These are phyloP conservation scores for Cercis canadensis DNA, from an alignment of 306 rosid genomes.

Conservation along the genomic window DNA sequence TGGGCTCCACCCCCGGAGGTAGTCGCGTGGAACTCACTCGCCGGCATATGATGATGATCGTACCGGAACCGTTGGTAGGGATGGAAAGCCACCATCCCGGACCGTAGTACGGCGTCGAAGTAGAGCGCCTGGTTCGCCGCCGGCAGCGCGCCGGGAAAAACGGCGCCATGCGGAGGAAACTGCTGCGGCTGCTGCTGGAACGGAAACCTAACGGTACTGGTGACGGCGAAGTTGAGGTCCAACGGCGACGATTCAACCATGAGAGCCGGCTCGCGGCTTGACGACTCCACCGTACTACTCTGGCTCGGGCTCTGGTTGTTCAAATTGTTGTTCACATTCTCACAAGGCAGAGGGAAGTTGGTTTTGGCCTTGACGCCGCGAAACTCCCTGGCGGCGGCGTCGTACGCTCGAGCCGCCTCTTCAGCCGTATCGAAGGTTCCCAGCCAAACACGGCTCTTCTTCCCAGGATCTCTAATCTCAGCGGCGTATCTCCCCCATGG, in stretches of 20 bases:
- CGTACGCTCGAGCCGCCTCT: constrained; percentile 95
- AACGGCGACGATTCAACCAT: constrained; percentile 72
- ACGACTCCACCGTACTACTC: constrained; percentile 95
- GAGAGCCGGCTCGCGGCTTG: constrained; percentile 65
- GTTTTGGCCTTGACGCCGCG: constrained; percentile 97
- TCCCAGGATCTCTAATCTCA: constrained; percentile 91
- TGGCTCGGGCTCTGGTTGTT: constrained; percentile 78
- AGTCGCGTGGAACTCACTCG: constrained; percentile 33
- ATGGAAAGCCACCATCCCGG: constrained; percentile 46
- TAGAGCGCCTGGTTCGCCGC: constrained; percentile 44
- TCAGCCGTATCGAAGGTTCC: constrained; percentile 97
- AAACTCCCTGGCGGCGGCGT: constrained; percentile 81
- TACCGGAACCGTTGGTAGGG: constrained; percentile 32
- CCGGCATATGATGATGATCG: constrained; percentile 26
- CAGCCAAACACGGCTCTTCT: constrained; percentile 99
- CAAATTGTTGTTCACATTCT: constrained; percentile 39
- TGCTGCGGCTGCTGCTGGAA: constrained; percentile 46
- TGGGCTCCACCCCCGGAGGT: constrained; percentile 32
- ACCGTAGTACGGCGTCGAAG: constrained; percentile 54
- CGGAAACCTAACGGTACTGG: constrained; percentile 56
- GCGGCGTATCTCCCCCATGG: constrained; percentile 99
- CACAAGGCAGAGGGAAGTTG: constrained; percentile 59
- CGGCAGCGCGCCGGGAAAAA: constrained; percentile 41
- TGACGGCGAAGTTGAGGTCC: constrained; percentile 58
- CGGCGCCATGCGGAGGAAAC: constrained; percentile 26